Evolutionary conservation across 176 grass and related monocot species (phyloP), one percentile per base, ranked within the genome.

Genomic region (Oropetium thomaeum): DNA sequence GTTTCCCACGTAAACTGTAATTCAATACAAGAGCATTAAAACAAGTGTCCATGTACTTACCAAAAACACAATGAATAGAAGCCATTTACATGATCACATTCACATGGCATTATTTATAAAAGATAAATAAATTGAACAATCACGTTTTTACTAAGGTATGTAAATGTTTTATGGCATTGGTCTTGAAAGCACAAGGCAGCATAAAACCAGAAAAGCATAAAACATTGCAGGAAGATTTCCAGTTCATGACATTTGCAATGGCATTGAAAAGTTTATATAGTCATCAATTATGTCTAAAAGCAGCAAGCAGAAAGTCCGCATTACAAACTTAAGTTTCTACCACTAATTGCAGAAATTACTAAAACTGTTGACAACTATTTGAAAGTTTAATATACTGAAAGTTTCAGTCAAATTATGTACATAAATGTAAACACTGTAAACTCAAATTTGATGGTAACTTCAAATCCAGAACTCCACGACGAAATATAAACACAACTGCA

Each of bases 1-100:
- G 95, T 83, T 97, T 97, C 73, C 91, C 86, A 49, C 88, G 75
- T 81, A 97, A 97, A 91, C 95, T 97, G 95, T 44, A 87, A 78
- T 29, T 33, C 77, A 78, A 81, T 11, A 81, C 71, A 79, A 73
- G 62, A 39, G 65, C 16, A 40, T 70, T 20, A 5, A 73, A 79
- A 76, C 9, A 88, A 73, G 43, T n/a, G 77, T 67, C 5, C 49
- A 55, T 4, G 14, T 33, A 64, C 37, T 67, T 23, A 31, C 38
- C 44, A 32, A 26, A 80, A 77, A 47, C 11, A 70, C 35, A 71
- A 70, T 19, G 16, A 72, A 57, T 38, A 58, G 4, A 81, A 79
- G 20, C 17, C 49, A 79, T 51, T 81, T 10, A 64, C 45, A 84
- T 43, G 19, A 26, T 65, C 23, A 7, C n/a, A n/a, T n/a, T n/a